Base-by-base conservation (phyloP, 805 yeast species). In the Komagataella populi region DNA sequence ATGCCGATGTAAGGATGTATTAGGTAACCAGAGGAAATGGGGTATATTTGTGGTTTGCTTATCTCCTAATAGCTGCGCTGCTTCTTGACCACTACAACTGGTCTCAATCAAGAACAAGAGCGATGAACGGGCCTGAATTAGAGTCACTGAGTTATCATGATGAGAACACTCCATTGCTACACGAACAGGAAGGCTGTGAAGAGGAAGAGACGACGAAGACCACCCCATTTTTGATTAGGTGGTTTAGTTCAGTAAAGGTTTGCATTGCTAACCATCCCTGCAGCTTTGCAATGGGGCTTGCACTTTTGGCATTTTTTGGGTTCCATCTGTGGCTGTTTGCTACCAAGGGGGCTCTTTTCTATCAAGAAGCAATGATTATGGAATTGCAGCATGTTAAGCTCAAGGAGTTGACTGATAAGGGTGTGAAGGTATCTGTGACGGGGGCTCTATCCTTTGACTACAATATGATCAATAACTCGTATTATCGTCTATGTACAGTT, bases 11-110 rank as follows among this genome's bases (percentile, higher is more conserved):
- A 45, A 10, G 45, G 49, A 36, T 16, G 30, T 47, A 16, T 17
- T 20, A 47, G 30, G 30, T 47, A 36, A 23, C 16, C 18, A 16
- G 14, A 54, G 16, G 48, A 10, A 30, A 10, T 30, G 12, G 36
- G 39, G 39, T 30, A 30, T 30, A 30, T 30, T 30, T 30, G 39
- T 58, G 17, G n/a, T 54, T 43, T 54, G 55, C 44, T 47, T 59
- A 1, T 52, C 54, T 45, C 52, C 57, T 14, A 30, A 49, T n/a
- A 55, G 55, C 39, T 10, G 5, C 14, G 39, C 39, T 30, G 39
- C 39, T 30, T 8, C 39, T 30, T 30, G 39, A 30, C 39, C 39
- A 30, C 39, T 10, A 4, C 6, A 30, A 30, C 39, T 30, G 39
- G 39, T 30, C 39, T 30, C 39, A 30, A 30, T 14, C 3, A 30